Evolutionary conservation across 306 rosid genomes (phyloP), one percentile per base, ranked within the genome.

Genomic region (Biancaea sappan): DNA sequence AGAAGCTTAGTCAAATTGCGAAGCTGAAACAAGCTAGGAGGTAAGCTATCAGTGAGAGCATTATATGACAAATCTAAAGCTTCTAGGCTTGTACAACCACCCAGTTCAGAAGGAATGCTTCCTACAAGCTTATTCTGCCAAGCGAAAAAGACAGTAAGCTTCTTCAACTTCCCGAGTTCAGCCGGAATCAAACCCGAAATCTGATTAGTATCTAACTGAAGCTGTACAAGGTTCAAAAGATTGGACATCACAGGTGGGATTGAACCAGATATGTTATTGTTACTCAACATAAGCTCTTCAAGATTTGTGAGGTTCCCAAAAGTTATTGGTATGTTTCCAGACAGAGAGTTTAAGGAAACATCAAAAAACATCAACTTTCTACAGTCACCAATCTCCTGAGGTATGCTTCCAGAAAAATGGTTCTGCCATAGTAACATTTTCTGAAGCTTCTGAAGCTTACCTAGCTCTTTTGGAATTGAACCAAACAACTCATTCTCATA

Each of bases 121-220:
- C 96, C 96, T 87, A 83, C 91, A 19, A 93, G 95, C n/a, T 79
- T 85, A 80, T 93, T 90, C 84, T 93, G 93, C 98, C 98, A 93
- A 7, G 95, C 96, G 24, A 88, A 86, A 56, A 93, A 84, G 2
- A 88, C 92, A 8, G 69, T 85, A 6, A 93, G 82, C 83, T 61
- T 75, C 26, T 82, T 59, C 78, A 93, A 71, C 71, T 53, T 81
- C 67, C 98, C 98, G 32, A 93, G 71, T 77, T 84, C 89, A 43
- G 81, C 52, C 6, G 96, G 98, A 77, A 93, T 87, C 22, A 79
- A 63, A 65, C 98, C 98, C 14, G 96, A 84, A 58, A 90, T 73
- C 78, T 87, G 89, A 81, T 90, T 90, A 13, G 87, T 76, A 68
- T 93, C 96, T 10, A 93, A 19, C 88, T 93, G 98, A 67, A 93